phyloP scores from a whole-genome alignment of 2,329 filamentous ascomycete species.

The Parastagonospora avenae region DNA sequence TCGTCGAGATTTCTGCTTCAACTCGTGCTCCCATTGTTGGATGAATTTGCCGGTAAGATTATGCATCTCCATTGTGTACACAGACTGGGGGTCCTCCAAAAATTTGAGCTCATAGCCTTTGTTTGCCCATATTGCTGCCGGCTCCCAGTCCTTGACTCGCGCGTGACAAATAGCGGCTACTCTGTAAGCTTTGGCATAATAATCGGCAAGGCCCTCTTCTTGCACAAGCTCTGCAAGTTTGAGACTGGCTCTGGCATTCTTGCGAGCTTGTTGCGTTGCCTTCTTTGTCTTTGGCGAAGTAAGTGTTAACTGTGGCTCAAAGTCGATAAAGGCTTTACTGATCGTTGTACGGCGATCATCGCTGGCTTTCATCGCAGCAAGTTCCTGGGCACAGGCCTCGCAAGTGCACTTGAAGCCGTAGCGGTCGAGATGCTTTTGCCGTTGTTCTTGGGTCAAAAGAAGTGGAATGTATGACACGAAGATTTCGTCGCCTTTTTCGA shows the following conservation, averaged over 20 bases:
- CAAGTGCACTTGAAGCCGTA: slow-evolving; percentile 48
- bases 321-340: slow-evolving; percentile 28
- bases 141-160: slow-evolving; percentile 34
- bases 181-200: slow-evolving; percentile 41
- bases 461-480: slow-evolving; percentile 47
- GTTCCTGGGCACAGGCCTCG: slow-evolving; percentile 40
- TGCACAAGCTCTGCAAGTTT: slow-evolving; percentile 38
- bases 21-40: slow-evolving; percentile 34
- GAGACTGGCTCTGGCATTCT: slow-evolving; percentile 33
- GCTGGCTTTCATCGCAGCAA: slow-evolving; percentile 21
- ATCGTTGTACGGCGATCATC: slow-evolving; percentile 36
- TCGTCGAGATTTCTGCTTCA: slow-evolving; percentile 13
- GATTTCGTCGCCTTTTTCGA: slow-evolving; percentile 49
- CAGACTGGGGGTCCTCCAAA: slow-evolving; percentile 35
- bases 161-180: slow-evolving; percentile 39
- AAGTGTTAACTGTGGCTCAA: slow-evolving; percentile 33
- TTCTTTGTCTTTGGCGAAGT: slow-evolving; percentile 23
- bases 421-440: slow-evolving; percentile 38
- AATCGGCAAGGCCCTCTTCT: slow-evolving; percentile 42
- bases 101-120: slow-evolving; percentile 35
- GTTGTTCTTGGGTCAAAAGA: slow-evolving; percentile 31
- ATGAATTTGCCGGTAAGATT: slow-evolving; percentile 36
- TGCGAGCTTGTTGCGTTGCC: slow-evolving; percentile 28
- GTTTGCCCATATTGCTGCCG: slow-evolving; percentile 38
- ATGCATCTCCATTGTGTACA: slow-evolving; percentile 35